Base-by-base conservation (phyloP, 2,329 filamentous ascomycete genomes). In the Whalleya microplaca region DNA sequence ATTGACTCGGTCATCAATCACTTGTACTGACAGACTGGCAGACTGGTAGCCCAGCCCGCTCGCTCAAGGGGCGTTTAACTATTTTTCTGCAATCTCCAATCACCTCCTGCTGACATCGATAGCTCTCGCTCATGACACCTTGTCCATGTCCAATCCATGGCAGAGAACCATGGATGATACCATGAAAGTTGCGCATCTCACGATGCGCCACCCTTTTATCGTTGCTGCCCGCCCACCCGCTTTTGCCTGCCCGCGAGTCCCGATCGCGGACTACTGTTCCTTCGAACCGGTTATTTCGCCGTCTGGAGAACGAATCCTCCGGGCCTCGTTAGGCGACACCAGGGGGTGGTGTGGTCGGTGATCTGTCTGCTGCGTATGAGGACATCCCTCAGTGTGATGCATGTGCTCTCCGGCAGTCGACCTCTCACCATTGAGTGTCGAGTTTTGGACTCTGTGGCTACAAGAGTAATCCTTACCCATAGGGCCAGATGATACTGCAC, bases 381-480 rank as follows among this genome's bases (percentile, higher is more conserved):
- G 59, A 37, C 56, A 56, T 62, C 32, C 32, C 32, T 37, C 32
- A 12, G 4, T 12, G 53, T 61, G 56, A 44, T 62, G 56, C 59
- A 59, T 57, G 56, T 53, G 54, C 55, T 52, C 55, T 55, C 59
- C 52, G 55, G 58, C 53, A 37, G 32, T 37, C 43, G 18, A 58
- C 62, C 55, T 61, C 55, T 64, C 58, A 57, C 55, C 57, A 53
- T 58, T 56, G 50, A 58, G 58, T 58, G 51, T 59, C 46, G 48
- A 48, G 61, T 55, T 53, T 42, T 55, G n/a, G n/a, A n/a, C n/a
- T n/a, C n/a, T n/a, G n/a, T 49, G 50, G 44, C 59, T 45, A 53
- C 63, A 59, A 48, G 48, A 53, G 45, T 60, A 63, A 67, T 69
- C 66, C 66, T 65, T 66, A 67, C 64, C 66, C 66, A 68, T 63